Base-by-base conservation (phyloP, 177 flowering plant species). In the Telopea speciosissima region DNA sequence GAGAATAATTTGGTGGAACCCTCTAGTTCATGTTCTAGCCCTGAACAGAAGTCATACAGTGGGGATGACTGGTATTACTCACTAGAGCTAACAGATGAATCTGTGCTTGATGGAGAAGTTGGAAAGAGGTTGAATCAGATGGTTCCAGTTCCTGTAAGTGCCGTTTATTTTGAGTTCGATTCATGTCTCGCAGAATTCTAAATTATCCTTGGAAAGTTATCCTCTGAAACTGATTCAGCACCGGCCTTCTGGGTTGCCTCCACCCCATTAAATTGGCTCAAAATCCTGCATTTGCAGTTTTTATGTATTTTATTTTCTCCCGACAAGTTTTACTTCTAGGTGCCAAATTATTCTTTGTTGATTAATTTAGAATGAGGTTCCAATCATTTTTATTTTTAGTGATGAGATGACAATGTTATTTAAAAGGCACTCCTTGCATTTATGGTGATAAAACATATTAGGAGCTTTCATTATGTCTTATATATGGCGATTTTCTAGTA, bases 131-230 rank as follows among this genome's bases (percentile, higher is more conserved):
- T 91, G 78, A 86, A 86, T 78, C 91, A 88, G 79, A 90, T 91
- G 95, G 80, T 85, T 76, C 81, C 95, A 62, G 74, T 90, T 78
- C 97, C 97, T 68, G 97, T 91, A 83, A 86, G 91, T 85, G 56
- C 49, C 22, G 12, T 40, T 60, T 65, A 5, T 28, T 67, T 33
- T 28, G 21, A 26, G 42, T 72, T 68, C 24, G 28, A 36, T 26
- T 33, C 7, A 64, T 26, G 14, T 21, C 62, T 26, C 62, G 7
- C 9, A 21, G 24, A 58, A 58, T 17, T 19, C 1, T n/a, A 19
- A 58, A 17, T 13, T 58, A 5, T 58, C 22, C 61, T 17, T 3
- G 8, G 6, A 8, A 36, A 52, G 44, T 21, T 68, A 59, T 56
- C 25, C 25, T 72, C 23, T 63, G 22, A 14, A 49, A 25, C 26